Conservation (phyloP, 2,329 filamentous ascomycete species). For the Phoma sp. region DNA sequence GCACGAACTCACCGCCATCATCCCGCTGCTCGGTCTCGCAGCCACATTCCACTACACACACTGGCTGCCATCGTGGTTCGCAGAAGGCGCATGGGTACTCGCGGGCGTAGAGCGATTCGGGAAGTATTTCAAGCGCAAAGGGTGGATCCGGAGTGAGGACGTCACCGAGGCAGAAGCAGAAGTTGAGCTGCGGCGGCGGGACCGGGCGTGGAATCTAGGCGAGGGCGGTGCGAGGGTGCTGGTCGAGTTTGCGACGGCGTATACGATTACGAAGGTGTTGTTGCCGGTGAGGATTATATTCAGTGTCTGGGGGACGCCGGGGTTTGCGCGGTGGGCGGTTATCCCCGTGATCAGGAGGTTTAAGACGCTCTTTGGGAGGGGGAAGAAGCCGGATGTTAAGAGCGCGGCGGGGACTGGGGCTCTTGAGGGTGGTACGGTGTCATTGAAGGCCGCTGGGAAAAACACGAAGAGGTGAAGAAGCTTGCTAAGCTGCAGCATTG, state of each 20-base stretch:
- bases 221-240: conserved; percentile 62
- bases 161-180: conserved; percentile 54
- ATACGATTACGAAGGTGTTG: conserved; percentile 86
- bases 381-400: conserved; percentile 27
- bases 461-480: not conserved
- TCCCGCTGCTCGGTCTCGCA: conserved; percentile 79
- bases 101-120: conserved; percentile 78
- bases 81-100: conserved; percentile 62
- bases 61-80: conserved; percentile 69
- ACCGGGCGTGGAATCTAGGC: conserved; percentile 49
- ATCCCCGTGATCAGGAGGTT: conserved; percentile 41
- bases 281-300: conserved; percentile 77
- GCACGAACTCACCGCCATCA: conserved; percentile 88
- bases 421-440: conserved; percentile 39
- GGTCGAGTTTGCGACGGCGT: conserved; percentile 82
- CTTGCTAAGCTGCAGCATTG: not conserved
- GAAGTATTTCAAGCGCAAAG: conserved; percentile 77
- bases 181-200: conserved; percentile 41
- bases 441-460: conserved; percentile 25
- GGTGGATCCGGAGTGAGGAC: conserved; percentile 73
- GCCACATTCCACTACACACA: conserved; percentile 80
- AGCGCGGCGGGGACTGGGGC: conserved; percentile 44
- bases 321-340: conserved; percentile 71
- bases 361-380: conserved; percentile 49
- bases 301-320: conserved; percentile 90